phyloP scores from a whole-genome alignment of 2,329 filamentous ascomycete species.

The Fusarium robinianum region DNA sequence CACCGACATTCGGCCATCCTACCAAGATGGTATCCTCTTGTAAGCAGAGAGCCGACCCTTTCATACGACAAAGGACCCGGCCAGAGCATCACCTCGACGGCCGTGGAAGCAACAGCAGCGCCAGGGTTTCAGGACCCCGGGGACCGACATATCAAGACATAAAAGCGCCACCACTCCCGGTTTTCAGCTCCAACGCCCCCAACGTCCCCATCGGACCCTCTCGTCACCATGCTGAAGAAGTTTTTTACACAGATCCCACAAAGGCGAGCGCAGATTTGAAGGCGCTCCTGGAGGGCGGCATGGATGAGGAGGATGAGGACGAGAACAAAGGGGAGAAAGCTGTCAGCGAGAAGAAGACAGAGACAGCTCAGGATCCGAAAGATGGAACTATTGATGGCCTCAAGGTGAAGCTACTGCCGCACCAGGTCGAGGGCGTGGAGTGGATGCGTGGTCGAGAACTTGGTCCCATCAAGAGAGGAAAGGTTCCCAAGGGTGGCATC shows the following conservation, averaged over 20 bases:
- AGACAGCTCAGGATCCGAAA: conserved; percentile 43
- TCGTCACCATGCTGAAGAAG: conserved; percentile 46
- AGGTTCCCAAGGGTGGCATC: conserved; percentile 87
- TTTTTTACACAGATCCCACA: conserved; percentile 69
- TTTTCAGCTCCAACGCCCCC: conserved; percentile 51
- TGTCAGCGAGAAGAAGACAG: conserved; percentile 23
- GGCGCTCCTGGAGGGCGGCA: conserved; percentile 77
- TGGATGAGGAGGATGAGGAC: conserved; percentile 72
- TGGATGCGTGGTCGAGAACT: conserved; percentile 97
- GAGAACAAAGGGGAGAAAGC: conserved; percentile 43
- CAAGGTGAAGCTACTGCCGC: conserved; percentile 84
- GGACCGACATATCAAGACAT: conserved; percentile 53
- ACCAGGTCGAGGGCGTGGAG: conserved; percentile 89
- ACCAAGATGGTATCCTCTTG: conserved; percentile 53
- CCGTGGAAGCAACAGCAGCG: conserved; percentile 37
- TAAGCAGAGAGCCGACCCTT: conserved; percentile 60
- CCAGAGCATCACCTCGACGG: conserved; percentile 61
- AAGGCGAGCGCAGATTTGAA: conserved; percentile 80
- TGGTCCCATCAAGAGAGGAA: conserved; percentile 79
- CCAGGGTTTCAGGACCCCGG: conserved; percentile 52
- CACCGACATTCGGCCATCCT: conserved; percentile 45
- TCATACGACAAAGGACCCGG: conserved; percentile 58
- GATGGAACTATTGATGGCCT: conserved; percentile 73
- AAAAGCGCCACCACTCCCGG: conserved; percentile 50
- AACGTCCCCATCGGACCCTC: conserved; percentile 10